Base-by-base conservation (phyloP, 2,329 filamentous ascomycete species). In the Pseudogymnoascus sp. region DNA sequence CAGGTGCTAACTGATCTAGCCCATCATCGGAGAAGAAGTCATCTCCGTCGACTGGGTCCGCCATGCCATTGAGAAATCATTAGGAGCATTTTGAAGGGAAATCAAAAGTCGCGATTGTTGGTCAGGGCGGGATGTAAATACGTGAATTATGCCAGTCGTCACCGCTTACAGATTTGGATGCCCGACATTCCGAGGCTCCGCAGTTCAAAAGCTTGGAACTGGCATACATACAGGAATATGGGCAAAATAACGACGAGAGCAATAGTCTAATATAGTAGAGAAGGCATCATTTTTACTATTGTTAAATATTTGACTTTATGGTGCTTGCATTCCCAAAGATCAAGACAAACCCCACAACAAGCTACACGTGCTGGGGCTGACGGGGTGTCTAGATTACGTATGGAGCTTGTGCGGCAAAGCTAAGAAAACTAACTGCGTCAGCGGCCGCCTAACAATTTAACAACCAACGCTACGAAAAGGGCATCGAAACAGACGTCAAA, bases 11-110 rank as follows among this genome's bases (percentile, higher is more conserved):
- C 38, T 79, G 76, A 69, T 87, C 82, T 65, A 88, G 76, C 62
- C 78, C 82, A 68, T 85, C 83, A 68, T 86, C 84, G 61, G 78
- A 82, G 68, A 83, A 86, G 63, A 82, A 79, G 73, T 84, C 82
- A 73, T 79, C 79, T 57, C 68, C 70, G 59, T 70, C 67, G 55
- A 63, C 63, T 61, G 63, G 57, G 35, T 70, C 72, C 60, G 70
- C 69, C 72, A 74, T 74, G 66, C 69, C 67, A 61, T 72, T 61
- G 72, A 71, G 57, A 73, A 72, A 52, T 65, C 67, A 69, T 69
- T 61, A 52, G 10, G 45, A 52, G 23, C 9, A 52, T 18, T 52
- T 52, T 3, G 5, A 18, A 18, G 26, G 23, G 45, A 52, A 18
- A 52, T 30, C 28, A 15, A 33, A 18, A 33, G 26, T 52, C 45